Percentiles rank a stretch among this genome's conserved stretches.
phyloP scores from a whole-genome alignment of 164 flowering plant species.

The Umbilicus rupestris region DNA sequence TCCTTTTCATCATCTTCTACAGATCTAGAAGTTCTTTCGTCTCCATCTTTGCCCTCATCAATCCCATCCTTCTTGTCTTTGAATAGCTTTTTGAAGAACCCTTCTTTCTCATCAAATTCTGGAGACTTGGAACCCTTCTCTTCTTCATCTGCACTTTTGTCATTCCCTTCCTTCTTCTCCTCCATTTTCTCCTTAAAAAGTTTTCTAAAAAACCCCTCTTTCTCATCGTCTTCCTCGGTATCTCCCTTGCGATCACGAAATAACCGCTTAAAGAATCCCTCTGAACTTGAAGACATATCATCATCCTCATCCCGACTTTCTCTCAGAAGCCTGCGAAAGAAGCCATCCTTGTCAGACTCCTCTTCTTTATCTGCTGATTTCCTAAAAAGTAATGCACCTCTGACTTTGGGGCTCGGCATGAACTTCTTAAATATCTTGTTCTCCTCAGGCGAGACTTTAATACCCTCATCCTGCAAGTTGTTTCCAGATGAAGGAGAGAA shows the following conservation, averaged over 20 bases:
- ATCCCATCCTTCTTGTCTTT: slow-evolving; percentile 51
- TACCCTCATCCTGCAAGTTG: slow-evolving; percentile 42
- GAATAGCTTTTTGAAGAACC: slow-evolving; percentile 48
- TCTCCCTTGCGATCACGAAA: slow-evolving; percentile 81
- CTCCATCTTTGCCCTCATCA: slow-evolving; percentile 31
- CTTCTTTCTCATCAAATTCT: slow-evolving; percentile 40
- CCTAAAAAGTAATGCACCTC: slow-evolving; percentile 41
- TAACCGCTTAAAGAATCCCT: slow-evolving; percentile 75
- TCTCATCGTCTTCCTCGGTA: slow-evolving; percentile 41
- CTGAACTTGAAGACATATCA: slow-evolving; percentile 55
- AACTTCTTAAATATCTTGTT: slow-evolving; percentile 49
- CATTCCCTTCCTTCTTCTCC: slow-evolving; percentile 15
- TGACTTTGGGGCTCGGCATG: slow-evolving; percentile 36
- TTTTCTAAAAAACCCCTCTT: slow-evolving; percentile 17
- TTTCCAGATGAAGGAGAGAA: slow-evolving; percentile 52
- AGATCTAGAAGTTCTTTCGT: slow-evolving; percentile 27
- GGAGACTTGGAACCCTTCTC: slow-evolving; percentile 15
- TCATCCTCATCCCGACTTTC: slow-evolving; percentile 60
- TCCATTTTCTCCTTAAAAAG: slow-evolving; percentile 15
- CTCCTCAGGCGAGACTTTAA: slow-evolving; percentile 55
- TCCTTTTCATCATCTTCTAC: slow-evolving; percentile 81
- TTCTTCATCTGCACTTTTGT: slow-evolving; percentile 17
- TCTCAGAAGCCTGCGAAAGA: slow-evolving; percentile 44
- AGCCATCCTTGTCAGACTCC: slow-evolving; percentile 53
- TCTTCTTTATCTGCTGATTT: slow-evolving; percentile 39